A percentile compares a stretch with the other conserved stretches of the same genome.
phyloP scores from a whole-genome alignment of 2,329 filamentous ascomycete species.

The Blastomyces parvus region DNA sequence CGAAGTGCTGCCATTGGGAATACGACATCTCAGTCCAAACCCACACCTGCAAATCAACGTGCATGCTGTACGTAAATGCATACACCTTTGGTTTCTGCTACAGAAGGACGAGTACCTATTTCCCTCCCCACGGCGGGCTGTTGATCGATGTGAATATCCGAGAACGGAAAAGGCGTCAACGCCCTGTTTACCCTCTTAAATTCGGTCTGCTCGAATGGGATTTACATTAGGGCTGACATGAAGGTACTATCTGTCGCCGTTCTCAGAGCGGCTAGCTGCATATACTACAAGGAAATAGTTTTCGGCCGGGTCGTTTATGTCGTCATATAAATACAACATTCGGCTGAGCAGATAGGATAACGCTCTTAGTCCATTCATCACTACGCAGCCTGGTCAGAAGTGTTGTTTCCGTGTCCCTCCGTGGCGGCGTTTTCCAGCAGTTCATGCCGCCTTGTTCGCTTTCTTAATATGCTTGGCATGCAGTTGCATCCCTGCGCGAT shows the following conservation, averaged over 20 bases:
- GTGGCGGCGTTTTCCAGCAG: constrained; percentile 1
- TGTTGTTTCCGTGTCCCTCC: constrained; percentile 4
- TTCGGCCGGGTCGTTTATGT: not conserved
- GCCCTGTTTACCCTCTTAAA: constrained; percentile 1
- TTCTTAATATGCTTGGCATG: constrained; percentile 5
- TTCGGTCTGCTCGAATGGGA: not conserved
- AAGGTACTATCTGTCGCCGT: not conserved
- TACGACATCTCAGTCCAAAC: not conserved
- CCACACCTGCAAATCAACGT: constrained; percentile 1
- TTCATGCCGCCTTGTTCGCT: constrained; percentile 1
- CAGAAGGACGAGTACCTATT: not conserved
- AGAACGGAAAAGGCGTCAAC: not conserved
- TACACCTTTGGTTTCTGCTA: not conserved
- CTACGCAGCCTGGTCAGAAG: not conserved
- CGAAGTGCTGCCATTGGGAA: constrained; percentile 1
- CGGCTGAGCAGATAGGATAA: not conserved
- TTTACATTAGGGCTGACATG: constrained; percentile 6
- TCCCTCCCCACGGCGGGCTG: not conserved
- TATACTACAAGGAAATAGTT: not conserved
- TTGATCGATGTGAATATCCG: not conserved
- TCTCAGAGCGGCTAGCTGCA: constrained; percentile 2
- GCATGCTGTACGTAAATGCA: constrained; percentile 4
- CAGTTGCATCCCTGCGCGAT: constrained; percentile 8
- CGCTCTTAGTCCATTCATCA: not conserved
- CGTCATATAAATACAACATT: not conserved